Evolutionary conservation across 495 filamentous ascomycete genomes (phyloP), one percentile per base, ranked within the genome.

Genomic region (Daldinia concentrica): DNA sequence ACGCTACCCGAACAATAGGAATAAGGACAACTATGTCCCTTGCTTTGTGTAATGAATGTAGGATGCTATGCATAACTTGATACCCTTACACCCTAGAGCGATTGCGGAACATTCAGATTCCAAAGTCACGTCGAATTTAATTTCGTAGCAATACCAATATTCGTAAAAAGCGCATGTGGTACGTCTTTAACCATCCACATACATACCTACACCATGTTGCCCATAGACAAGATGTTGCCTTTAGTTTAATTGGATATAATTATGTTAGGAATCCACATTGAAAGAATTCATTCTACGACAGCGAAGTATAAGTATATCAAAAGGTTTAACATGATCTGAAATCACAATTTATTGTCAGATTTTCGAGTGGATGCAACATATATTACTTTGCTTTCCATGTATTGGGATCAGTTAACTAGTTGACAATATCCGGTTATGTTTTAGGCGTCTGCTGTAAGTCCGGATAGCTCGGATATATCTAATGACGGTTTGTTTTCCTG

Each of bases 401-500:
- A n/a, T n/a, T n/a, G n/a, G n/a, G n/a, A n/a, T n/a, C n/a, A n/a
- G n/a, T n/a, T n/a, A n/a, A n/a, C n/a, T n/a, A n/a, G n/a, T n/a
- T n/a, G n/a, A n/a, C n/a, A n/a, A n/a, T n/a, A n/a, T n/a, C n/a
- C n/a, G n/a, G n/a, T n/a, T n/a, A n/a, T n/a, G n/a, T n/a, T n/a
- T n/a, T 8, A 32, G 9, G 4, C 29, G 29, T 32, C 7, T 32
- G 6, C 7, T 32, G 29, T 32, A 32, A 48, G 43, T 48, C 24
- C 58, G 66, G 66, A 63, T 62, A 59, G 37, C 32, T 62, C 66
- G 58, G 66, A 39, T 56, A 51, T 37, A 45, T 55, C 45, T 58
- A n/a, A 57, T 43, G 26, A 17, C 15, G 7, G 15, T 41, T 19
- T 45, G 24, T 45, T 19, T 29, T 56, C 58, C 58, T 15, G 11